Evolutionary conservation across 805 yeast species (phyloP), one percentile per base, ranked within the genome.

Genomic region (Lipomyces chichibuensis): DNA sequence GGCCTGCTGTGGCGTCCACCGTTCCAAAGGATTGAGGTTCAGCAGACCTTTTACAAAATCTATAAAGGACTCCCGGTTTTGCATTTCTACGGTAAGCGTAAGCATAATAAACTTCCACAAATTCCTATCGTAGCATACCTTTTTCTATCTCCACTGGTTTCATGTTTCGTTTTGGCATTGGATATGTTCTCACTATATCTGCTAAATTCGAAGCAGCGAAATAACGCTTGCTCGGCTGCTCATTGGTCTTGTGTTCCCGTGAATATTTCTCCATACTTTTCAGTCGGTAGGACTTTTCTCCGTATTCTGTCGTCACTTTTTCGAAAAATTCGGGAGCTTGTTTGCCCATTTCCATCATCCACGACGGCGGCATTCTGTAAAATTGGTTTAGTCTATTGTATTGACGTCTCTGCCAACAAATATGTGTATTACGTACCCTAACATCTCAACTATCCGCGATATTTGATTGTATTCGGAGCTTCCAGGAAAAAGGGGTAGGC

Each of bases 1-100:
- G 0, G 98, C 99, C 77, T 95, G 98, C 72, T 92, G 97, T 13
- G 99, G 99, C 0, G 98, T 91, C 89, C 97, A 90, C 73, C 99
- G 85, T 77, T 92, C 97, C 73, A 95, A 83, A 0, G 99, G 99
- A 77, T 94, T 93, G 74, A 92, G 78, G 71, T 89, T 91, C 69
- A 95, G 80, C 9, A 91, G 84, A 32, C 96, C 96, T 55, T 82
- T 78, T 59, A 95, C 81, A 73, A 95, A 91, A 77, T 94, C 97
- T 32, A 88, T 81, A 65, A 94, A 82, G 53, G 90, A 83, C 59
- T 82, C 83, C 59, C 98, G 82, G 71, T 91, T 91, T 61, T 82
- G 83, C 81, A 88, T 82, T 77, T 94, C 98, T 52, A 23, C 1
- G 13, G n/a, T 8, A 43, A 17, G n/a, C 13, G 49, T 43, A 43